Evolutionary conservation across 306 rosid species (phyloP), one percentile per base, ranked within the genome.

Genomic region (Casuarina equisetifolia): DNA sequence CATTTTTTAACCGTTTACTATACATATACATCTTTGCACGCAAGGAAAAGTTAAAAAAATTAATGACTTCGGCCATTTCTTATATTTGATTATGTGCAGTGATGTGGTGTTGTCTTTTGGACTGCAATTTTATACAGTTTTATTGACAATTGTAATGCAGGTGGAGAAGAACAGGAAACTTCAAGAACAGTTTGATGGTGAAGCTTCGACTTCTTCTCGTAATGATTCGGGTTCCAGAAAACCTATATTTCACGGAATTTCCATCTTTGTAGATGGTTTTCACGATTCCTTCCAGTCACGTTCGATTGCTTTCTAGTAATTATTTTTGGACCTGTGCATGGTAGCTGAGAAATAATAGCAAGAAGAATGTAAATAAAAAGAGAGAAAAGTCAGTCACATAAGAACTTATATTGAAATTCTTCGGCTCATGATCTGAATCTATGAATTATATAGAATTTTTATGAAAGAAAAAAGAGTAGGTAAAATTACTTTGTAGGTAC

Each of bases 261-360:
- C 97, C 68, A 91, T 91, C 67, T 94, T 94, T 78, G 97, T 89
- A 38, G 98, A 92, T 72, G 98, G 98, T 80, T 92, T 92, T 90
- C 86, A 94, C 98, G 3, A 81, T 88, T 81, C 98, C 98, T 74
- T 87, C 97, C 61, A 89, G 83, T 69, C 97, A 89, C 97, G 98
- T 92, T 74, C 46, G 13, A 74, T 25, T 73, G 45, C 12, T n/a
- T 54, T 57, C 72, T 39, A 59, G 13, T 12, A 3, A 25, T 76
- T 70, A 67, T 74, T 12, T 61, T 55, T 51, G 64, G 48, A 53
- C 40, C 66, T 36, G 68, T 78, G 10, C 51, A 59, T 52, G 57
- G 62, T 77, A 61, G 53, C 55, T 73, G 35, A 49, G 63, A 62
- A 71, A 45, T 80, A 62, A 16, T 0, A 61, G 17, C 2, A 13